Evolutionary conservation across 2,329 filamentous ascomycete genomes (phyloP), one percentile per base, ranked within the genome.

Genomic region (Eutypella sp.): DNA sequence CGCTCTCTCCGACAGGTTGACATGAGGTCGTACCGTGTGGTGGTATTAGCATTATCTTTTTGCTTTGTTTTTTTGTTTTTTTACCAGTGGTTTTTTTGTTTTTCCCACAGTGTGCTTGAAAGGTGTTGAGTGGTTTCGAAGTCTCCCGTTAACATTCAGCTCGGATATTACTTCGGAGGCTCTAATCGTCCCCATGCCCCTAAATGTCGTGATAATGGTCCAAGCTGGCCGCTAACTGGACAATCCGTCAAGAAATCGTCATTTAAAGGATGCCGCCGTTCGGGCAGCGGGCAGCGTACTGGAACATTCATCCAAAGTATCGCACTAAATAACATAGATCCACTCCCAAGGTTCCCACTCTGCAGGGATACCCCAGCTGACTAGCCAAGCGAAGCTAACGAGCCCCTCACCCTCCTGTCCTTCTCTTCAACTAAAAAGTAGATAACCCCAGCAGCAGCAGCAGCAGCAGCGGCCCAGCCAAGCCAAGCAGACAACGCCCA

Each of bases 211-310:
- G 29, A 24, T 39, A 24, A 22, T n/a, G n/a, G n/a, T n/a, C n/a
- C n/a, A n/a, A n/a, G n/a, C n/a, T 22, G 36, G 36, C 20, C 36
- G 36, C 36, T 39, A 39, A 39, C 36, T 39, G 36, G 36, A 20
- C 23, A 39, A 11, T 19, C n/a, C 19, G 23, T 19, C 20, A 22
- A 23, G n/a, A n/a, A 15, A 39, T 39, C 36, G 36, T 39, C 36
- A 39, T 39, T 39, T 39, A 15, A 16, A 22, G 18, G 36, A 15
- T 39, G 36, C 36, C 36, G 20, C 36, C 36, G 18, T 39, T 39
- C 36, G 23, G 19, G 16, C 22, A 34, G n/a, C 36, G 23, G 19
- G 16, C 22, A 39, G 15, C 13, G 22, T 15, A 39, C 36, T n/a
- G 13, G 36, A 20, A 22, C 18, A 24, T 39, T 20, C 36, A 19